Evolutionary conservation across 169 alveolate genomes (phyloP).

Genomic region (Eimeria praecox): DNA sequence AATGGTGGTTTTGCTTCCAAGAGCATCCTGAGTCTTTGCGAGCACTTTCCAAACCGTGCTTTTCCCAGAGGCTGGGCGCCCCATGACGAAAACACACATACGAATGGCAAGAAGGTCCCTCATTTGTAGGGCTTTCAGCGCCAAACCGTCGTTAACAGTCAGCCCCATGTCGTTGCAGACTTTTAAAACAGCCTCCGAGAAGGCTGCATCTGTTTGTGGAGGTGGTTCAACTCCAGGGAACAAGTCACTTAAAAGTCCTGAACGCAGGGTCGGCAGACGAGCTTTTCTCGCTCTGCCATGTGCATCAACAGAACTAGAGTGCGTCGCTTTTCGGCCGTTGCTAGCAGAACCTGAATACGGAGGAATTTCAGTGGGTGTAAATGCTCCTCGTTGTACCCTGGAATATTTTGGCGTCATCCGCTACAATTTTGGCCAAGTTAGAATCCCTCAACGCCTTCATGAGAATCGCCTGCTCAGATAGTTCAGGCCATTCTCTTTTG

Average conservation of each 20-base stretch:
- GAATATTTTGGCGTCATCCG: constrained; percentile 96
- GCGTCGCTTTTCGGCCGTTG: background rate
- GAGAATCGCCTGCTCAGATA: constrained; percentile 95
- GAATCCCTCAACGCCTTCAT: constrained; percentile 98
- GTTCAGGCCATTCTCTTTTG: constrained; percentile 96
- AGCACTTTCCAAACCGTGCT: constrained; percentile 96
- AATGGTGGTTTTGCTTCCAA: constrained; percentile 94
- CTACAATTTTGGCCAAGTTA: constrained; percentile 96
- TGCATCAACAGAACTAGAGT: background rate
- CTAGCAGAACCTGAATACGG: background rate
- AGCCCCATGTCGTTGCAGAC: constrained; percentile 89
- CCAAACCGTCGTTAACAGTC: constrained; percentile 88
- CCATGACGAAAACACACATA: constrained; percentile 98
- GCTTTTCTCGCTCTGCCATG: background rate
- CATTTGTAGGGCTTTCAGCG: constrained; percentile 95
- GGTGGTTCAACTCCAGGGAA: constrained; percentile 96
- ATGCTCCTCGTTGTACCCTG: constrained; percentile 89
- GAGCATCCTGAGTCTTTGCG: constrained; percentile 95
- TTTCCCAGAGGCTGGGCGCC: constrained; percentile 97
- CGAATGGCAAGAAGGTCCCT: constrained; percentile 96
- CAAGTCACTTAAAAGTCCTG: constrained; percentile 95
- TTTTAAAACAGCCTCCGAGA: constrained; percentile 91
- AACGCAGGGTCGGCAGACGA: background rate
- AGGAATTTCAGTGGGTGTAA: background rate
- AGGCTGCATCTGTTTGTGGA: constrained; percentile 93